phyloP scores from a whole-genome alignment of 2,329 filamentous ascomycete genomes.

The Penicillium italicum region DNA sequence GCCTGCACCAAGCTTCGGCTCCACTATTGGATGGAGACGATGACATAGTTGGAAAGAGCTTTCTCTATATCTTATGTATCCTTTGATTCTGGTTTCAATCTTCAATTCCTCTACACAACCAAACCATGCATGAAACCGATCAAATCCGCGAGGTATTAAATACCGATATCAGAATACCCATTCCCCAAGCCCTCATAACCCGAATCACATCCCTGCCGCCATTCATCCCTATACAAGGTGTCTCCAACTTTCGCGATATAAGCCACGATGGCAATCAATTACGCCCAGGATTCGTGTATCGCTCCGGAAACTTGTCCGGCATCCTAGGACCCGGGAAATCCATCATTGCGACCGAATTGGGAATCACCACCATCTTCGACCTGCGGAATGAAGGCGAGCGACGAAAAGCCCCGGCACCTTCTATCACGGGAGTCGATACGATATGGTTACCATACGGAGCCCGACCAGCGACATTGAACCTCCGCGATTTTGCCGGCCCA shows the following conservation, averaged over 20 bases:
- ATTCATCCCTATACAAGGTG: conserved; percentile 26
- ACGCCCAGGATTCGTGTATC: conserved; percentile 57
- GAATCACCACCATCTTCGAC: conserved; percentile 65
- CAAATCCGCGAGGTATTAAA: conserved; percentile 21
- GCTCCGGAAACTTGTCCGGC: conserved; percentile 63
- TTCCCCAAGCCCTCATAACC: conserved; percentile 19
- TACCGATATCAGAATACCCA: conserved; percentile 24
- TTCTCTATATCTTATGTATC: neutral
- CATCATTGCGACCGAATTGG: conserved; percentile 50
- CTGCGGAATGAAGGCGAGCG: conserved; percentile 55
- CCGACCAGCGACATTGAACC: conserved; percentile 36
- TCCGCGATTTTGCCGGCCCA: conserved; percentile 40
- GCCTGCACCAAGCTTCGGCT: neutral
- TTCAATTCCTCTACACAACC: neutral
- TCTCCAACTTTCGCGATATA: conserved; percentile 30
- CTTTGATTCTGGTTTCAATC: neutral
- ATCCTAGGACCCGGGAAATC: conserved; percentile 54
- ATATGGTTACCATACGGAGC: conserved; percentile 50
- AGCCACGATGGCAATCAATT: conserved; percentile 34
- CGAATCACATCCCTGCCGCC: conserved; percentile 27
- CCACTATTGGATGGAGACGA: conserved; percentile 1
- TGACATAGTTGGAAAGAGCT: neutral
- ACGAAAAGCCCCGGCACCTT: conserved; percentile 46
- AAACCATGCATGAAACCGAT: conserved; percentile 19
- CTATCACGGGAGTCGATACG: conserved; percentile 55